Conservation (phyloP, 305 asterid species). For the Fraxinus baroniana region DNA sequence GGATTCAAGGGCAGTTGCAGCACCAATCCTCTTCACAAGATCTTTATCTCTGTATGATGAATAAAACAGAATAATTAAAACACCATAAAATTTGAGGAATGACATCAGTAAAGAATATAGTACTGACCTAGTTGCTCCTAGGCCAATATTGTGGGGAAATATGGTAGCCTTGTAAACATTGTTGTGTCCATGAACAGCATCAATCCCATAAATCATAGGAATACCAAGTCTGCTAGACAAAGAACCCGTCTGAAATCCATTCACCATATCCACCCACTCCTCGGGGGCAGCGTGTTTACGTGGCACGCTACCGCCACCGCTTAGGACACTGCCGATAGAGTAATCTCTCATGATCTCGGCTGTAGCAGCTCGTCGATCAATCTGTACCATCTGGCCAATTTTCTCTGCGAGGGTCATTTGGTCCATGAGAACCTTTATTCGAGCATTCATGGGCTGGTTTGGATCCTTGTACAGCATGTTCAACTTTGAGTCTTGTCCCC, state of each 20-base stretch:
- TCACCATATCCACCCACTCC: slow-evolving; percentile 44
- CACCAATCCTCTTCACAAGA: slow-evolving; percentile 50
- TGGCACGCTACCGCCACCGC: slow-evolving; percentile 50
- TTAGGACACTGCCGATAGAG: slow-evolving; percentile 41
- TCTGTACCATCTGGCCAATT: slow-evolving; percentile 48
- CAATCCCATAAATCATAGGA: slow-evolving; percentile 49
- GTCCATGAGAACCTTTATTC: slow-evolving; percentile 31
- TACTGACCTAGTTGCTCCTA: slow-evolving; percentile 41
- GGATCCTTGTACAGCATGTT: slow-evolving; percentile 46
- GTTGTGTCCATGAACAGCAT: slow-evolving; percentile 51
- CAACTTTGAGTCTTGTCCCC: neutral
- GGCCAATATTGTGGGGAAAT: slow-evolving; percentile 52
- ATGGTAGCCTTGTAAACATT: slow-evolving; percentile 43
- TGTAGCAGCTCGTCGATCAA: slow-evolving; percentile 31
- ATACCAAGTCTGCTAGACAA: slow-evolving; percentile 40
- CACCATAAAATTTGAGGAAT: neutral
- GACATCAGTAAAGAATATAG: neutral
- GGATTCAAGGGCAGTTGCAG: slow-evolving; percentile 52
- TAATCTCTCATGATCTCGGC: slow-evolving; percentile 33
- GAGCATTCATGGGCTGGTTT: slow-evolving; percentile 18
- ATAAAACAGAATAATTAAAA: neutral
- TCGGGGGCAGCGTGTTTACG: slow-evolving; percentile 24
- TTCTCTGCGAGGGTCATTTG: slow-evolving; percentile 48
- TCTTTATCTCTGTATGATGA: slow-evolving; percentile 38
- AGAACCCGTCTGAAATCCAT: slow-evolving; percentile 40